Evolutionary conservation across 495 filamentous ascomycete genomes (phyloP).

Genomic region (Trichoderma erinaceum): DNA sequence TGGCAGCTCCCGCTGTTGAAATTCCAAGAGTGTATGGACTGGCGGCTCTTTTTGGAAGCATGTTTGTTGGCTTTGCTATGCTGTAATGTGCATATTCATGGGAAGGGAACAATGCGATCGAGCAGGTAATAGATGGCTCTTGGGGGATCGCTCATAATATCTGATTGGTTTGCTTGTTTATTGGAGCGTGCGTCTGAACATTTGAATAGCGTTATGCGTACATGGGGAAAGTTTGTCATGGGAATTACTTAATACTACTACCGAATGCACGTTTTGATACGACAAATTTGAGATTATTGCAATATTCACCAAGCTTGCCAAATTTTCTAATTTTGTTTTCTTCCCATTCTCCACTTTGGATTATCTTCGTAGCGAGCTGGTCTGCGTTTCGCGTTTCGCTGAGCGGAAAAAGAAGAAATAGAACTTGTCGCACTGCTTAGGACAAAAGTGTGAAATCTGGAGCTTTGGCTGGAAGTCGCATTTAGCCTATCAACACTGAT

Average conservation of each 20-base stretch:
- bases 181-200: slow-evolving; percentile 7
- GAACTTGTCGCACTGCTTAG: not conserved
- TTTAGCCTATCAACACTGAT: not conserved
- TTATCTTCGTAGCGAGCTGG: too few relatives aligned
- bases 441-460: not conserved
- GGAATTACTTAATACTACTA: slow-evolving; percentile 7
- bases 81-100: slow-evolving; percentile 35
- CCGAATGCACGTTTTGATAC: slow-evolving; percentile 6
- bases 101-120: not conserved
- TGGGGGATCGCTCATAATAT: not conserved
- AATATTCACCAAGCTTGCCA: not conserved
- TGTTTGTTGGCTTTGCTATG: slow-evolving; percentile 61
- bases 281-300: not conserved
- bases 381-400: not conserved
- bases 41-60: slow-evolving; percentile 46
- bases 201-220: not conserved
- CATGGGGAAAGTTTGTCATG: not conserved
- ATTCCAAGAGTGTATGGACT: slow-evolving; percentile 55
- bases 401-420: not conserved
- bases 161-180: slow-evolving; percentile 1
- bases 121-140: not conserved
- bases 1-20: slow-evolving; percentile 33
- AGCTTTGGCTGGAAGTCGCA: not conserved
- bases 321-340: not conserved
- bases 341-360: too few relatives aligned